These are phyloP conservation scores for Vitis rupestris DNA, from an alignment of 164 flowering plant species.

Conservation along the genomic window DNA sequence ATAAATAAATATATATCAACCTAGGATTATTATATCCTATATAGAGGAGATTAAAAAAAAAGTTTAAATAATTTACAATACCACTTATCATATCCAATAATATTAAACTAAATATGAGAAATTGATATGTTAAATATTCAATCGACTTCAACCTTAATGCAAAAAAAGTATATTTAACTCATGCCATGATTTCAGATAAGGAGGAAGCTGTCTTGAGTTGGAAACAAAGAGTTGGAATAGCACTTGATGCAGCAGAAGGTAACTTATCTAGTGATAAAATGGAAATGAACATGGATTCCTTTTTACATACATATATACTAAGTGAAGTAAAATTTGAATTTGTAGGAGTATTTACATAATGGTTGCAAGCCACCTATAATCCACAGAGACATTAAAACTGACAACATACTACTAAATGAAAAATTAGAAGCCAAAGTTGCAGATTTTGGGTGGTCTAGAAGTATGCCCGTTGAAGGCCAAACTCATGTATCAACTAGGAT, in stretches of 20 bases:
- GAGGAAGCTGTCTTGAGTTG: too few relatives aligned
- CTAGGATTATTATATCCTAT: too few relatives aligned
- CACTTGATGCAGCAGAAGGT: background rate
- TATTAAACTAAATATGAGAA: too few relatives aligned
- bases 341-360: constrained; percentile 27
- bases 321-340: background rate
- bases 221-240: too few relatives aligned
- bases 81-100: too few relatives aligned
- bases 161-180: too few relatives aligned
- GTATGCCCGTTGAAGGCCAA: constrained; percentile 9
- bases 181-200: too few relatives aligned
- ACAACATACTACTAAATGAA: constrained; percentile 18
- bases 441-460: constrained; percentile 33
- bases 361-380: constrained; percentile 27
- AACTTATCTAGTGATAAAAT: background rate
- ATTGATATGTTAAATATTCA: too few relatives aligned
- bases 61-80: too few relatives aligned
- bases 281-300: background rate
- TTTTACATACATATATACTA: background rate
- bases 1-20: too few relatives aligned
- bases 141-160: too few relatives aligned
- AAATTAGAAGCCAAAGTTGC: constrained; percentile 22
- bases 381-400: constrained; percentile 30
- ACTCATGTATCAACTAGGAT: constrained; percentile 18
- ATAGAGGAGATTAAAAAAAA: too few relatives aligned